Evolutionary conservation across 2,329 filamentous ascomycete species (phyloP).

Genomic region (Cryphonectria parasitica): DNA sequence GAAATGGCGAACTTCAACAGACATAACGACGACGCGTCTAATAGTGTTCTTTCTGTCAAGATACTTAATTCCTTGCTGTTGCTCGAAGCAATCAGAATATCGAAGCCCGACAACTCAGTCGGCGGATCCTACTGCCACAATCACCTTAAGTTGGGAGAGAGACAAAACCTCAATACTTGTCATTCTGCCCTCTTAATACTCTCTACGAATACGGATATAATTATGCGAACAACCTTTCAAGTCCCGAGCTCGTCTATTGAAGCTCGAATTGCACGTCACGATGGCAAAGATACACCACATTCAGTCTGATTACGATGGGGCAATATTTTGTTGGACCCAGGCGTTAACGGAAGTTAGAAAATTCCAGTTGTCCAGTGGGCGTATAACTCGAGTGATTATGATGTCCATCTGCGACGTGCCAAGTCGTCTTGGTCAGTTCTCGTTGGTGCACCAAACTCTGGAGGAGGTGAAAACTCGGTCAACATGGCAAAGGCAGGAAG

Average conservation of each 20-base stretch:
- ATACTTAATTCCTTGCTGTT: no score
- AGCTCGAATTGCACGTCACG: neutral
- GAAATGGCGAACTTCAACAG: no score
- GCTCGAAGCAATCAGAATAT: no score
- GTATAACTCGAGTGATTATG: neutral
- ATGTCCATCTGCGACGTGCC: neutral
- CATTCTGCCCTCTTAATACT: neutral
- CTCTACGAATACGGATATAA: neutral
- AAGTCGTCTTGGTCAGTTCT: neutral
- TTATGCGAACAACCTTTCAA: neutral
- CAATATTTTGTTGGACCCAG: neutral
- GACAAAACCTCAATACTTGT: neutral
- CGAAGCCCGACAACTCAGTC: no score
- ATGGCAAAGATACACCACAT: neutral
- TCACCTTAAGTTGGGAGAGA: neutral
- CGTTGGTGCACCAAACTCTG: neutral
- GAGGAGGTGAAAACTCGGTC: neutral
- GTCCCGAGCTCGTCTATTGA: neutral
- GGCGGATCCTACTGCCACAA: neutral
- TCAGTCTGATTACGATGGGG: neutral
- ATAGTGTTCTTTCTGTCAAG: no score
- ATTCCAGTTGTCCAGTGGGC: neutral
- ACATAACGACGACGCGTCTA: no score
- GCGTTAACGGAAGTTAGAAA: neutral
- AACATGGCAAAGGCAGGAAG: neutral